Percentiles rank a stretch among this genome's conserved stretches.
These are phyloP conservation scores for Penicillium sp. DNA, from an alignment of 2,329 filamentous ascomycete genomes.

Conservation along the genomic window DNA sequence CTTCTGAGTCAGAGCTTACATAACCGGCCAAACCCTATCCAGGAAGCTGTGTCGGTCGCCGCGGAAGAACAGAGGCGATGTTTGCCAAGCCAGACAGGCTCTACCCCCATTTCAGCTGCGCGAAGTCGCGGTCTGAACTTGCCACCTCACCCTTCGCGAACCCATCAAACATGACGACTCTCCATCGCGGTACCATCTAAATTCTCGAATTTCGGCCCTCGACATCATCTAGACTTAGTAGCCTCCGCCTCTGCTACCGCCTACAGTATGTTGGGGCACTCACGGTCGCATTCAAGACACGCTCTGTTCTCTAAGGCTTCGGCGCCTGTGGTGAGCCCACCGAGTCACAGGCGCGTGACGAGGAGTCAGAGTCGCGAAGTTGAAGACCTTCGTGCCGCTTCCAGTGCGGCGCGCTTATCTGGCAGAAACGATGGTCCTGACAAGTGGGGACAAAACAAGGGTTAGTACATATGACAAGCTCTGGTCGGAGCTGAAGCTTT, in stretches of 20 bases:
- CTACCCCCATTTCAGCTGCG: not conserved
- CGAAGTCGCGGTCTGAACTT: not conserved
- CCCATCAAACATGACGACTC: constrained; percentile 2
- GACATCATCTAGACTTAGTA: not conserved
- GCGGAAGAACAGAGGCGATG: not conserved
- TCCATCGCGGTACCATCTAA: not conserved
- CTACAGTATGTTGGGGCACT: constrained; percentile 5
- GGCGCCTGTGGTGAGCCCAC: constrained; percentile 13
- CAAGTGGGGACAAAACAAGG: constrained; percentile 16
- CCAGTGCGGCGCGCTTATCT: not conserved
- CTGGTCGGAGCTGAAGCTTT: not conserved
- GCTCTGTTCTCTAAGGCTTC: not conserved
- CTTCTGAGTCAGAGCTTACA: not conserved
- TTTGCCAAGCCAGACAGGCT: constrained; percentile 4
- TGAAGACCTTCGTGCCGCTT: constrained; percentile 12
- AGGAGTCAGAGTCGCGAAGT: constrained; percentile 46
- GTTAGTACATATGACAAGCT: constrained; percentile 5
- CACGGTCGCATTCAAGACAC: constrained; percentile 9
- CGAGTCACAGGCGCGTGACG: constrained; percentile 33
- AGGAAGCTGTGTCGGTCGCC: not conserved
- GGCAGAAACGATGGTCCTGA: not conserved
- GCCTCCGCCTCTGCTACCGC: constrained; percentile 5
- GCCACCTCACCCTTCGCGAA: not conserved
- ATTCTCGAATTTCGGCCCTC: not conserved
- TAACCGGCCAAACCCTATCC: constrained; percentile 3